Percentiles rank a stretch among this genome's conserved stretches.
Conservation (phyloP, 2,329 filamentous ascomycete genomes). For the Scedosporium apiospermum region DNA sequence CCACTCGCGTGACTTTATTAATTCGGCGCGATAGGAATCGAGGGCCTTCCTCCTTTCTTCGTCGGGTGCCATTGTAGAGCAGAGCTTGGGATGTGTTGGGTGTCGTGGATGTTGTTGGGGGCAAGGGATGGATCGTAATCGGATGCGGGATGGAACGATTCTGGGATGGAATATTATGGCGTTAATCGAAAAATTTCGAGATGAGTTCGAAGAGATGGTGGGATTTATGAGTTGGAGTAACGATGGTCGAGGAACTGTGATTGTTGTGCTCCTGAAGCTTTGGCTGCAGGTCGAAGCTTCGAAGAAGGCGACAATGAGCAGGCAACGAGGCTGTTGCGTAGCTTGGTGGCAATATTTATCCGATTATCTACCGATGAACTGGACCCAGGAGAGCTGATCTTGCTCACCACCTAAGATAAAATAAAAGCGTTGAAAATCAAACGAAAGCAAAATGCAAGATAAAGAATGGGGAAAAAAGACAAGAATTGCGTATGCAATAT, state of each 20-base stretch:
- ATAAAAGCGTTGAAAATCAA: no score
- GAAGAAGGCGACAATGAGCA: neutral
- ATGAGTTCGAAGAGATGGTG: neutral
- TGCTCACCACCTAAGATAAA: no score
- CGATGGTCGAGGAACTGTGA: neutral
- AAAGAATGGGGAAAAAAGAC: no score
- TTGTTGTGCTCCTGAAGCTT: neutral
- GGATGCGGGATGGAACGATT: neutral
- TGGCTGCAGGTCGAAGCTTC: neutral
- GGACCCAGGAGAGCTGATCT: no score
- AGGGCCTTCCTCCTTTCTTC: conserved; percentile 60
- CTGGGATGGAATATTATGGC: neutral
- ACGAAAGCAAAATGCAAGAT: neutral
- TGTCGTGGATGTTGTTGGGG: neutral
- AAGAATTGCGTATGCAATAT: no score
- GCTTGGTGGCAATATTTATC: neutral
- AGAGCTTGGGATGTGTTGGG: neutral
- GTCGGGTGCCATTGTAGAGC: conserved; percentile 26
- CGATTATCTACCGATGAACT: neutral
- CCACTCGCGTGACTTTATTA: conserved; percentile 95
- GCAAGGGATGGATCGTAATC: neutral
- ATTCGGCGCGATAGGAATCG: conserved; percentile 67
- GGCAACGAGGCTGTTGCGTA: conserved; percentile 8
- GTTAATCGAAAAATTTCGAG: neutral
- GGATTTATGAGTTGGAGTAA: neutral